phyloP scores from a whole-genome alignment of 805 yeast species.

The Pichia deserticola region DNA sequence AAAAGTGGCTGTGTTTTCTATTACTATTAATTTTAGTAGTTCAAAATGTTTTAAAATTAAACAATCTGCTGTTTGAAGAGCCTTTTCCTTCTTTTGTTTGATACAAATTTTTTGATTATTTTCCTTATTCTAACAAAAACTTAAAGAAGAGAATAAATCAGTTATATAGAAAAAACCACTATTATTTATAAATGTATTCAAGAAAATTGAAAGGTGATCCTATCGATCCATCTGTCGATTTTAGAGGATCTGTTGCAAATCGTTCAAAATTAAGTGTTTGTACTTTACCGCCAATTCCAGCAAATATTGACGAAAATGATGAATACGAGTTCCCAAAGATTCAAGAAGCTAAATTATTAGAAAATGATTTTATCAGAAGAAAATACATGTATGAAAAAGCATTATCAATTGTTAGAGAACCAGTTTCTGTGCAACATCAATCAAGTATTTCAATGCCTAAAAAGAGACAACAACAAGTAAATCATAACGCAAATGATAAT shows the following conservation, averaged over 20 bases:
- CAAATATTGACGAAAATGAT: not conserved
- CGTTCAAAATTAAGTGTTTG: conserved; percentile 5
- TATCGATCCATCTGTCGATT: conserved; percentile 18
- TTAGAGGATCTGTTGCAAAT: conserved; percentile 11
- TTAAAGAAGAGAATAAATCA: not conserved
- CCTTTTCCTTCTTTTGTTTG: not conserved
- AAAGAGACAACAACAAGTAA: not conserved
- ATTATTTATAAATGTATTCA: conserved; percentile 4
- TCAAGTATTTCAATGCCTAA: no score
- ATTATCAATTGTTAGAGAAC: no score
- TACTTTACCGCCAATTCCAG: not conserved
- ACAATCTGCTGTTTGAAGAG: no score
- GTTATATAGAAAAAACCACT: not conserved
- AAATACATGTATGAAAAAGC: no score
- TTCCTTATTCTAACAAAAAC: not conserved
- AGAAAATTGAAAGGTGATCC: conserved; percentile 21
- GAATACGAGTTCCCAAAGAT: no score
- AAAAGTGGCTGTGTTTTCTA: no score
- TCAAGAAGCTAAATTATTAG: not conserved
- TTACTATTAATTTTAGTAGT: no score
- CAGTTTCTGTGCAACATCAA: no score
- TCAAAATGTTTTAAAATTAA: no score
- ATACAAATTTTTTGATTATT: not conserved
- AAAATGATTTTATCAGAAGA: no score
- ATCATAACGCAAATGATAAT: not conserved